phyloP scores from a whole-genome alignment of 805 yeast genomes.

The Kregervanrija pseudodelftensis region DNA sequence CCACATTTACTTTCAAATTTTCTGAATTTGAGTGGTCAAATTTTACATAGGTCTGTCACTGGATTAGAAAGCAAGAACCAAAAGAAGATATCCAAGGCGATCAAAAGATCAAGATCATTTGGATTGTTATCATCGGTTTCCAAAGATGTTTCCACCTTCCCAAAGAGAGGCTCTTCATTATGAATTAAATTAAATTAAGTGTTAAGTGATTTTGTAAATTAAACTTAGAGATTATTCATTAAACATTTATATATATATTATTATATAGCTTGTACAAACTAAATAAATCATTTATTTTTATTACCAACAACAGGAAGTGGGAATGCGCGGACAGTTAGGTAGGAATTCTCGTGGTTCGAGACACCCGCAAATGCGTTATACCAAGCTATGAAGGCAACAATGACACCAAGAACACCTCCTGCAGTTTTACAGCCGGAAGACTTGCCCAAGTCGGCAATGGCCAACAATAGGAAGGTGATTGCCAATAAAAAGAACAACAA shows the following conservation, averaged over 20 bases:
- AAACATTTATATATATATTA: no score
- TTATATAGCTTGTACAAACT: no score
- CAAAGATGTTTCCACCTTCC: constrained; percentile 40
- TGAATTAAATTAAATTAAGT: no score
- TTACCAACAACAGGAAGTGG: constrained; percentile 25
- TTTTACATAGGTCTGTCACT: constrained; percentile 63
- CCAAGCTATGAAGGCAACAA: constrained; percentile 58
- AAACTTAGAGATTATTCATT: no score
- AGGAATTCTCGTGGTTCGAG: constrained; percentile 58
- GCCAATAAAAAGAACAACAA: constrained; percentile 46
- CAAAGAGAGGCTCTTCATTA: constrained; percentile 25
- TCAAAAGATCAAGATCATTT: constrained; percentile 71
- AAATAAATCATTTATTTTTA: constrained; percentile 5
- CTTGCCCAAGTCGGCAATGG: constrained; percentile 46
- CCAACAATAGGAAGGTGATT: constrained; percentile 44
- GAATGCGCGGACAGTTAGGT: constrained; percentile 33
- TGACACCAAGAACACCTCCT: constrained; percentile 60
- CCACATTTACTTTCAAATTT: constrained; percentile 64
- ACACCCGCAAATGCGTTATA: constrained; percentile 68
- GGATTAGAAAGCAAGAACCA: constrained; percentile 65
- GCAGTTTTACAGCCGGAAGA: constrained; percentile 35
- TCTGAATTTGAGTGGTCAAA: constrained; percentile 66
- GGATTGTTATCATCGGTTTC: constrained; percentile 78
- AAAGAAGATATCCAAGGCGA: constrained; percentile 63
- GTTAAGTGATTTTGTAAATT: no score